These are phyloP conservation scores for Sordaria brevicollis DNA, from an alignment of 495 filamentous ascomycete species.

Conservation along the genomic window DNA sequence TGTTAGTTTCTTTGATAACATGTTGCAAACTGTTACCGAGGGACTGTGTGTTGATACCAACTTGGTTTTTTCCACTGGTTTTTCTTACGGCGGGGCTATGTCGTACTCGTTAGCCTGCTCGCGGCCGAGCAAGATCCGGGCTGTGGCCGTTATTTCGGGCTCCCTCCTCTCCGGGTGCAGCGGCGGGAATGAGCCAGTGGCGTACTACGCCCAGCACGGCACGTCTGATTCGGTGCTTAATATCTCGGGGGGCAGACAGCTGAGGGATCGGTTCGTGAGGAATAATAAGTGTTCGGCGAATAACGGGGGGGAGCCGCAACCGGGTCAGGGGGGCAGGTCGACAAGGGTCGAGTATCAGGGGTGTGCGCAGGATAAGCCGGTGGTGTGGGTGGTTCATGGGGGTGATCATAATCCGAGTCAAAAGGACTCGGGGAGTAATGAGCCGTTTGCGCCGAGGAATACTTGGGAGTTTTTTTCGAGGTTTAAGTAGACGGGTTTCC, in stretches of 20 bases:
- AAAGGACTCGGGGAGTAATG: constrained; percentile 9
- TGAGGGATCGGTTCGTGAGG: constrained; percentile 30
- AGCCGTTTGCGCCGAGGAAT: constrained; percentile 19
- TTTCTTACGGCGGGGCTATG: constrained; percentile 42
- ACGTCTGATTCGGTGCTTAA: constrained; percentile 28
- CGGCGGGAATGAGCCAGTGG: constrained; percentile 32
- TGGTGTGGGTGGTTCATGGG: constrained; percentile 18
- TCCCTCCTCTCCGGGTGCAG: constrained; percentile 23
- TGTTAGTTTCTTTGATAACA: constrained; percentile 28
- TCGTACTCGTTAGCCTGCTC: constrained; percentile 36
- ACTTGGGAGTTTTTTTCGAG: constrained; percentile 25
- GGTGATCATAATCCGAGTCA: constrained; percentile 22
- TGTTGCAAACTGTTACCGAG: constrained; percentile 26
- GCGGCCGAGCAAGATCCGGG: constrained; percentile 28
- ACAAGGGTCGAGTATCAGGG: constrained; percentile 23
- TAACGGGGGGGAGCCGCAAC: constrained; percentile 8
- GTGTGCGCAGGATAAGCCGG: constrained; percentile 21
- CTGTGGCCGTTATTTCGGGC: constrained; percentile 34
- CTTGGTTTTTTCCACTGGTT: constrained; percentile 38
- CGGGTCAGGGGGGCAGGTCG: constrained; percentile 6
- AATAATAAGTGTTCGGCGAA: constrained; percentile 28
- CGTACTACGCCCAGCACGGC: constrained; percentile 37
- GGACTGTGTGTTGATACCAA: constrained; percentile 36
- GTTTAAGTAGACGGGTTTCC: constrained; percentile 9
- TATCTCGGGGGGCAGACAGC: constrained; percentile 19